Conservation (phyloP, 1,139 yeast species). For the Candida sanyaensis region DNA sequence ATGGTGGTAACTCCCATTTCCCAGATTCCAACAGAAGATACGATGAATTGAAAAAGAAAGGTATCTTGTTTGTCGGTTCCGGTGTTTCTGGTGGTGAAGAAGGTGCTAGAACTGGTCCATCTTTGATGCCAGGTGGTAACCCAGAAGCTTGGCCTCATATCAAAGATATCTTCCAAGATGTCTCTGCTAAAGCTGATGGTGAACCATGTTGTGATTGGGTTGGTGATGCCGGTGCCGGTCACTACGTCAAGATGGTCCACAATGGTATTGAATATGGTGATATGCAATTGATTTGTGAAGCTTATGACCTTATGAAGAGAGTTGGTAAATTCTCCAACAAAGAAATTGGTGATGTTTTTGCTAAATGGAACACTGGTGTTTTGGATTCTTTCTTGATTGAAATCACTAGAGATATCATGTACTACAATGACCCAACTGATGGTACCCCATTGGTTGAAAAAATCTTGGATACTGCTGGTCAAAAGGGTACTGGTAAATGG, state of each 20-base stretch:
- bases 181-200: constrained; percentile 95
- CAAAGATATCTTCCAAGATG: constrained; percentile 93
- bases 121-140: constrained; percentile 99
- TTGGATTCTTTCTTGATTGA: constrained; percentile 96
- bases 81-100: constrained; percentile 99
- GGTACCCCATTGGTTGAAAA: constrained; percentile 94
- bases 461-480: constrained; percentile 96
- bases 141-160: constrained; percentile 98
- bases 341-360: constrained; percentile 92
- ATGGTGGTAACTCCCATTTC: constrained; percentile 99
- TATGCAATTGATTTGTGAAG: constrained; percentile 98
- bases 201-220: constrained; percentile 99
- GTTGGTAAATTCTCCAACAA: constrained; percentile 86
- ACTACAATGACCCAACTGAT: constrained; percentile 81
- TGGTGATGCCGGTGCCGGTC: constrained; percentile 99
- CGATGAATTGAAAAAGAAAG: constrained; percentile 84
- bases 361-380: constrained; percentile 96
- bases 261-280: constrained; percentile 99
- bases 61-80: constrained; percentile 92
- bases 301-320: constrained; percentile 94
- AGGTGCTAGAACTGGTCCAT: constrained; percentile 99
- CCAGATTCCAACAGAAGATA: constrained; percentile 98
- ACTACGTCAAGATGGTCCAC: constrained; percentile 99
- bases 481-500: constrained; percentile 99
- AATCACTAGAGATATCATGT: constrained; percentile 93